Percentiles rank a stretch among this genome's conserved stretches.
Conservation (phyloP, 2,329 filamentous ascomycete species). For the Thelonectria discophora region DNA sequence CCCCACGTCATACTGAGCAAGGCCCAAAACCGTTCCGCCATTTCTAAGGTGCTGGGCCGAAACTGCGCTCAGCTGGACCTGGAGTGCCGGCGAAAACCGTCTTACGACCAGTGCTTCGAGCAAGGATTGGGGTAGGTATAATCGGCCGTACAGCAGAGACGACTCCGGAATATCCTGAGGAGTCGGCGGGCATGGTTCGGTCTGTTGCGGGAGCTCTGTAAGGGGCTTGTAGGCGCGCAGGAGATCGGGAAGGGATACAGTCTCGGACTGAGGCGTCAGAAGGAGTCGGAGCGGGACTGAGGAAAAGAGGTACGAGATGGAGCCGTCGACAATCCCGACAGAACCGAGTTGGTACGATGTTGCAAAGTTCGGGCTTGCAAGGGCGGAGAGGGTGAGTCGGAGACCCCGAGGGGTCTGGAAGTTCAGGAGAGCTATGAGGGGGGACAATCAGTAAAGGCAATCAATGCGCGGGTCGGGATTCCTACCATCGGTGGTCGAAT, state of each 20-base stretch:
- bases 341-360: conserved; percentile 93
- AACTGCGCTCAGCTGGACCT: conserved; percentile 82
- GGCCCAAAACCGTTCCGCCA: conserved; percentile 77
- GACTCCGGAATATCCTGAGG: conserved; percentile 51
- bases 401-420: conserved; percentile 88
- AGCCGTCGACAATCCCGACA: conserved; percentile 91
- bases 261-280: conserved; percentile 73
- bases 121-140: conserved; percentile 85
- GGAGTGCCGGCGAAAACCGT: conserved; percentile 78
- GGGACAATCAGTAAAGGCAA: conserved; percentile 32
- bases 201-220: conserved; percentile 62
- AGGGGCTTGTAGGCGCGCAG: conserved; percentile 86
- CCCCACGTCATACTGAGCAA: conserved; percentile 83
- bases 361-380: conserved; percentile 91
- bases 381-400: conserved; percentile 86
- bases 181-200: conserved; percentile 36
- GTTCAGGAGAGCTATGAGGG: conserved; percentile 76
- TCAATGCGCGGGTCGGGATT: conserved; percentile 9
- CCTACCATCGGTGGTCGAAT: conserved; percentile 81
- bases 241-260: conserved; percentile 79
- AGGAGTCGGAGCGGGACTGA: conserved; percentile 77
- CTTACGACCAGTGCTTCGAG: conserved; percentile 87
- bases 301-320: conserved; percentile 96
- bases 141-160: conserved; percentile 76
- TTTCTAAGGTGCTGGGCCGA: conserved; percentile 76